Evolutionary conservation across 352 stramenopile species (phyloP), one percentile per base, ranked within the genome.

Genomic region (Paralagenidium karlingii): DNA sequence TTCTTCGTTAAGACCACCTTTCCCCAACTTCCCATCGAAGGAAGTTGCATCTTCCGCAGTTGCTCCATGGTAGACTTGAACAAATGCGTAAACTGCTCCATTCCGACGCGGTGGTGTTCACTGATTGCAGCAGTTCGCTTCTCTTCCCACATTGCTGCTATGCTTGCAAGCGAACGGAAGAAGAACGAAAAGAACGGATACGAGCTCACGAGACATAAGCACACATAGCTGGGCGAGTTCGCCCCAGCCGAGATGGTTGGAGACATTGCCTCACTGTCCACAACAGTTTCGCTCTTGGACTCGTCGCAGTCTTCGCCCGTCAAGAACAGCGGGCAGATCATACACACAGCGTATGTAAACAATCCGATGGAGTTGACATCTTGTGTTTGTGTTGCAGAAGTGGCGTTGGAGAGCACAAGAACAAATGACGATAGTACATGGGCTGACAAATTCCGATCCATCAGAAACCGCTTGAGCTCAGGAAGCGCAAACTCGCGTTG

Each of bases 101-200:
- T 53, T 3, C 55, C 49, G 2, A 81, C 38, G 2, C 55, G 55
- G 13, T 30, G 18, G 11, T 57, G 44, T 13, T 66, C 56, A 10
- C 53, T 53, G 5, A 53, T 20, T 0, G 60, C 49, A 18, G 55
- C 58, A 4, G 55, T 65, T 20, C 59, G 58, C 34, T 68, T 76
- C 24, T 43, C 54, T 41, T 82, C 68, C 67, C 76, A 89, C 16
- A 86, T 63, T 24, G 63, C 66, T 5, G 73, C 65, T 8, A 86
- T 80, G 0, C 76, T 73, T 24, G 76, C 83, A 7, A 89, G 45
- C 22, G 86, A 63, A 24, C 86, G 86, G 60, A 85, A 85, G 45
- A 87, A 89, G 13, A 89, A 41, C n/a, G 65, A 69, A 55, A 89
- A 89, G 46, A 86, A 89, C 19, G 76, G 76, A 37, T 82, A 85